A percentile compares a stretch with the other conserved stretches of the same genome.
Evolutionary conservation across 2,329 filamentous ascomycete species (phyloP).

Genomic region (Cladosporium sp.): DNA sequence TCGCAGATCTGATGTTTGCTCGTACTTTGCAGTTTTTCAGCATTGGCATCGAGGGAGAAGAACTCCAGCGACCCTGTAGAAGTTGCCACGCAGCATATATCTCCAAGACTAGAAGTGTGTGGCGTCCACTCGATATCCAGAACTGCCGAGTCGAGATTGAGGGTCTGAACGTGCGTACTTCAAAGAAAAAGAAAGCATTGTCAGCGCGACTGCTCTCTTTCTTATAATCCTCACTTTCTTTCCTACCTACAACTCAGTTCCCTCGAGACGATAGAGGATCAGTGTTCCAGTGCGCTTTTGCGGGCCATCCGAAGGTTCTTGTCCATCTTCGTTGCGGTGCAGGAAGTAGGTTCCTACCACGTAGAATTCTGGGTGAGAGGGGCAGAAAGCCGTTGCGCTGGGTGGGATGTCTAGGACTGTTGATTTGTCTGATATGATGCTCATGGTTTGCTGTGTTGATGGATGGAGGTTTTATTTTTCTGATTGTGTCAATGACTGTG

Average conservation of each 20-base stretch:
- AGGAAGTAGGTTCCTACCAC: slow-evolving; percentile 83
- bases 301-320: slow-evolving; percentile 4
- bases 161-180: slow-evolving; percentile 34
- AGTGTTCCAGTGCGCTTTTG: slow-evolving; percentile 64
- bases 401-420: slow-evolving; percentile 61
- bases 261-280: slow-evolving; percentile 57
- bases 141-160: slow-evolving; percentile 65
- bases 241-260: slow-evolving; percentile 51
- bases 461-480: too few species aligned
- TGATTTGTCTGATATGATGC: slow-evolving; percentile 37
- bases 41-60: slow-evolving; percentile 37
- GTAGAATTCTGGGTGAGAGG: slow-evolving; percentile 58
- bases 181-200: background rate
- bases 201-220: background rate
- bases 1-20: slow-evolving; percentile 48
- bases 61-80: slow-evolving; percentile 69
- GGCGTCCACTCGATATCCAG: slow-evolving; percentile 81
- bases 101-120: slow-evolving; percentile 27
- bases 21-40: slow-evolving; percentile 32
- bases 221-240: too few species aligned
- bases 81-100: slow-evolving; percentile 67
- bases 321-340: slow-evolving; percentile 37
- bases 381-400: slow-evolving; percentile 73
- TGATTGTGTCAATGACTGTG: too few species aligned
- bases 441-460: too few species aligned